Evolutionary conservation across 768 basidiomycete species (phyloP), one percentile per base, ranked within the genome.

Genomic region (Macrocybe gigantea): DNA sequence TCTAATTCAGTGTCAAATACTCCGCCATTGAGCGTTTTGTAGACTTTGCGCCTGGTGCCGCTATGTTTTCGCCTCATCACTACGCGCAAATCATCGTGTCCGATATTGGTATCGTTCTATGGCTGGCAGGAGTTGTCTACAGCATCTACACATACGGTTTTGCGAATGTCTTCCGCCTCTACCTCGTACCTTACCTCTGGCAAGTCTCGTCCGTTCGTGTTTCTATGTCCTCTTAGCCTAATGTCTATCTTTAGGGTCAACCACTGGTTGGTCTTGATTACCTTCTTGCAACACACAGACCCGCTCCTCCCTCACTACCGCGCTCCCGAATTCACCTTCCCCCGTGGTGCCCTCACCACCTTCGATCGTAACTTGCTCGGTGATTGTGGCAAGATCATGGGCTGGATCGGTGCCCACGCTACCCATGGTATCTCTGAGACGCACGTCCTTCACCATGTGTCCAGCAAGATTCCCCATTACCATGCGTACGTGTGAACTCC

Each of bases 231-330:
- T 52, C 38, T 15, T 38, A 36, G 39, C n/a, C n/a, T 42, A 8
- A 37, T 38, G 45, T 0, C 51, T 50, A 7, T 10, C 22, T 22
- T 9, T 50, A 84, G 80, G 83, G 82, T 86, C 46, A 91, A 91
- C 74, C 90, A 93, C 75, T 96, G 93, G 93, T 78, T 97, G 46
- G 91, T 97, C 49, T 60, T 93, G 58, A 96, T 97, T 72, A 96
- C 93, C 13, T 97, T 92, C 86, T 76, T 97, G 44, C 95, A 99
- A 72, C 95, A 99, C 74, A 97, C 95, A 58, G 95, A 97, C 69
- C 92, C 94, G 13, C 65, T 87, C 40, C 80, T 98, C 38, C 94
- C 94, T 42, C 95, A 97, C 70, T 97, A 96, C 77, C 88, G 89
- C 53, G 80, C 84, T 10, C 62, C 80, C 34, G 85, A 88, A 61